Conservation (phyloP, 768 basidiomycete genomes). For the Cubamyces sp. region DNA sequence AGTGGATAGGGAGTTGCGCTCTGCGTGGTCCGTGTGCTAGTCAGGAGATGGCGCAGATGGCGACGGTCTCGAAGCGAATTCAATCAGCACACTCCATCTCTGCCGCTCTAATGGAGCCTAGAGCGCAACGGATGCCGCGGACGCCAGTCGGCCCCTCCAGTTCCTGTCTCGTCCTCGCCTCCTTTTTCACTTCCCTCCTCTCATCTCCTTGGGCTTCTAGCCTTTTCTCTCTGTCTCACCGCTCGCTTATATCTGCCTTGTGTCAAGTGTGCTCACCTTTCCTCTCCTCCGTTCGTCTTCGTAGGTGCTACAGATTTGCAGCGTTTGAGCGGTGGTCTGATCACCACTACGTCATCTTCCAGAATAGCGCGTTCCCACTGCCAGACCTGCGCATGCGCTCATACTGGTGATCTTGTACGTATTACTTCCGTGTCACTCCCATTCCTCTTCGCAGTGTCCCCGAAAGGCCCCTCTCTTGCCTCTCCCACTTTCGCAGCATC, state of each 20-base stretch:
- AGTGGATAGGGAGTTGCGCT: too few species aligned
- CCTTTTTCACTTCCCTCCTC: background rate
- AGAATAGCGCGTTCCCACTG: background rate
- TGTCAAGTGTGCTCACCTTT: background rate
- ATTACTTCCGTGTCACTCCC: background rate
- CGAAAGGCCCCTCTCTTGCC: too few species aligned
- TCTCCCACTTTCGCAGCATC: too few species aligned
- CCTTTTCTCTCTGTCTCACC: too few species aligned
- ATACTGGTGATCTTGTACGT: background rate
- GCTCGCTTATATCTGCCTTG: too few species aligned
- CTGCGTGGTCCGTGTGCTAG: too few species aligned
- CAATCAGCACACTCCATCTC: too few species aligned
- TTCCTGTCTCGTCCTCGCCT: background rate
- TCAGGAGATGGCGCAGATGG: too few species aligned
- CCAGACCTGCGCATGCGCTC: background rate
- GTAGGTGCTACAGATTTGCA: background rate
- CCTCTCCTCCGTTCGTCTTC: background rate
- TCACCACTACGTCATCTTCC: background rate
- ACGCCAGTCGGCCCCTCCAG: background rate
- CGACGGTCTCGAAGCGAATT: too few species aligned
- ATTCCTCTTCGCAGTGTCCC: too few species aligned
- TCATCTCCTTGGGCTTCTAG: background rate
- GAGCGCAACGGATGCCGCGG: background rate
- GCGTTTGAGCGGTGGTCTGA: too few species aligned
- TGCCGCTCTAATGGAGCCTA: too few species aligned